Percentiles rank a stretch among this genome's conserved stretches.
These are phyloP conservation scores for Starmera caribaea DNA, from an alignment of 805 yeast genomes.

Conservation along the genomic window DNA sequence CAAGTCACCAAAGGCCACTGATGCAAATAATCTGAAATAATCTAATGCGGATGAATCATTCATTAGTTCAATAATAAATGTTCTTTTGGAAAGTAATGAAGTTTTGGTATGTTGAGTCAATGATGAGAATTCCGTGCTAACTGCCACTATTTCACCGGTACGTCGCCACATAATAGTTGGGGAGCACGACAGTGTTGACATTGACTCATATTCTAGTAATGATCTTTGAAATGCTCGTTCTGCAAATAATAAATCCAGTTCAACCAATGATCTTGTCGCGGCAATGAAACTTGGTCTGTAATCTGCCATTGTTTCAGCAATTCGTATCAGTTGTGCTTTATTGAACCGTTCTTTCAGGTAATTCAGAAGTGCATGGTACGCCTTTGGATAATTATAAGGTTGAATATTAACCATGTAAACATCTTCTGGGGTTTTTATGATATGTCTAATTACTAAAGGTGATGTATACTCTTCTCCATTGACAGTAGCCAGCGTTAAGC, in stretches of 20 bases:
- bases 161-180: constrained; percentile 84
- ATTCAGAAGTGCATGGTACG: constrained; percentile 75
- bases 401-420: constrained; percentile 69
- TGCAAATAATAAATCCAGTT: constrained; percentile 57
- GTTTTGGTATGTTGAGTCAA: constrained; percentile 55
- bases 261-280: constrained; percentile 63
- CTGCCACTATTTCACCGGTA: constrained; percentile 76
- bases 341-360: constrained; percentile 68
- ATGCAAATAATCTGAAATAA: constrained; percentile 62
- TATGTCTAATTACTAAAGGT: constrained; percentile 47
- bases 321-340: constrained; percentile 56
- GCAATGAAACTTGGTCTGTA: constrained; percentile 72
- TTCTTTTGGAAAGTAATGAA: constrained; percentile 47
- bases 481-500: constrained; percentile 4
- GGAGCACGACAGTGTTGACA: constrained; percentile 45
- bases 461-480: constrained; percentile 36
- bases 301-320: constrained; percentile 33
- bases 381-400: constrained; percentile 92
- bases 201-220: constrained; percentile 44
- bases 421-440: constrained; percentile 60
- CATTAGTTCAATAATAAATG: constrained; percentile 73
- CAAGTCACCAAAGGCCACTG: constrained; percentile 37
- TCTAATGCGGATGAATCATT: constrained; percentile 67
- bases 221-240: constrained; percentile 51
- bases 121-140: constrained; percentile 64